Evolutionary conservation across 2,329 filamentous ascomycete species (phyloP).

Genomic region (Eurotiales sp.): DNA sequence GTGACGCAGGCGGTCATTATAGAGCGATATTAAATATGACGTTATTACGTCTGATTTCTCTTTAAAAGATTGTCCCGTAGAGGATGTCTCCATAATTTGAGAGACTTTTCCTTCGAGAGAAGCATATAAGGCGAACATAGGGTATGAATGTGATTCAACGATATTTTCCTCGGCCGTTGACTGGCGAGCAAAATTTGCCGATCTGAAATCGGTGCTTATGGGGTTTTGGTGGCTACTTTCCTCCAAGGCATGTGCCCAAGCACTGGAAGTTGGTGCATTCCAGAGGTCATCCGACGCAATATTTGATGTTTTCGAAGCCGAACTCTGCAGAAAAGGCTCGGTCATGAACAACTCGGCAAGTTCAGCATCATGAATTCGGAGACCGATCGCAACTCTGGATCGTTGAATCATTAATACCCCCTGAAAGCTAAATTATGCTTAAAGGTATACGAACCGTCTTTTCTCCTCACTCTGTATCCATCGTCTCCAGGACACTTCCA

Average conservation of each 20-base stretch:
- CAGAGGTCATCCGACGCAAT: background rate
- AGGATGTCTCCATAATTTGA: background rate
- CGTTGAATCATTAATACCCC: background rate
- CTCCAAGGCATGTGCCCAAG: slow-evolving; percentile 1
- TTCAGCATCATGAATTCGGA: slow-evolving; percentile 28
- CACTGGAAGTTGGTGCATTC: slow-evolving; percentile 1
- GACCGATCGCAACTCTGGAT: slow-evolving; percentile 6
- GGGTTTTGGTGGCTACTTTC: background rate
- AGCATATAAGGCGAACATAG: slow-evolving; percentile 2
- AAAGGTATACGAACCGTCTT: background rate
- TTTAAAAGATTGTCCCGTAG: background rate
- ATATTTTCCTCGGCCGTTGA: too few relatives aligned
- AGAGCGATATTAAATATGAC: background rate
- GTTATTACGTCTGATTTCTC: background rate
- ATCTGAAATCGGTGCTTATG: too few relatives aligned
- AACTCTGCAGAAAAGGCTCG: slow-evolving; percentile 19
- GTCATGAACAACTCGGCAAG: slow-evolving; percentile 24
- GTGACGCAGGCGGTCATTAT: slow-evolving; percentile 13
- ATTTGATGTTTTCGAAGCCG: background rate
- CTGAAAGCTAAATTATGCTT: background rate
- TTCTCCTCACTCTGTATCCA: slow-evolving; percentile 9
- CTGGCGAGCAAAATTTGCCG: too few relatives aligned
- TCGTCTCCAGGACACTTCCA: slow-evolving; percentile 5
- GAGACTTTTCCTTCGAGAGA: background rate
- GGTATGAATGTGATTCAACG: too few relatives aligned